These are phyloP conservation scores for Pseudocercospora musae DNA, from an alignment of 2,329 filamentous ascomycete genomes.

Conservation along the genomic window DNA sequence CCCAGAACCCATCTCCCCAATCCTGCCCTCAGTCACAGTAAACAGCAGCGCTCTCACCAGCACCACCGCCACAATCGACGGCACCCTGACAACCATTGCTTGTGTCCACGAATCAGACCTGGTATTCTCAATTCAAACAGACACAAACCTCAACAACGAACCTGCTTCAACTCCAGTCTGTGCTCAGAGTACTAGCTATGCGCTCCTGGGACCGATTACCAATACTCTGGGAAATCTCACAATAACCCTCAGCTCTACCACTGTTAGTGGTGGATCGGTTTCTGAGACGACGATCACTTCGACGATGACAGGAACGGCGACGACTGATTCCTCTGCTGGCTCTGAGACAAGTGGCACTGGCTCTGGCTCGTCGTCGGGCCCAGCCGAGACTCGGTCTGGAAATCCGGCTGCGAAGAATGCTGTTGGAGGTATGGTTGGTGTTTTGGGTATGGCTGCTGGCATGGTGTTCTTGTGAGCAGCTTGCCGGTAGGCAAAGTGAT, in stretches of 20 bases:
- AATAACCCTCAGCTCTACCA: neutral
- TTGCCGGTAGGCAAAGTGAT: neutral
- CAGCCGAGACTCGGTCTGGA: conserved; percentile 1
- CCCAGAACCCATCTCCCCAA: conserved; percentile 6
- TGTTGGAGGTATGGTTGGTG: conserved; percentile 5
- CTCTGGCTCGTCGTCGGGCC: neutral
- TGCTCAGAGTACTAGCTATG: neutral
- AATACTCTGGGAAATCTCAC: neutral
- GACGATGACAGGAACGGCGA: neutral
- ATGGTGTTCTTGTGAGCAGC: conserved; percentile 4
- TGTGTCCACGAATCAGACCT: conserved; percentile 13
- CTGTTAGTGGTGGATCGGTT: neutral
- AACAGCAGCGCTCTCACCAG: conserved; percentile 3
- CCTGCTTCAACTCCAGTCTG: conserved; percentile 13
- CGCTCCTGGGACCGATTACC: neutral
- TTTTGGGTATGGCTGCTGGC: conserved; percentile 8
- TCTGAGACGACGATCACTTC: neutral
- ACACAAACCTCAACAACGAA: conserved; percentile 15
- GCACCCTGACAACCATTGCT: neutral
- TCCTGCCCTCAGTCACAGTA: conserved; percentile 11
- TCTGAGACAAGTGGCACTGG: conserved; percentile 1
- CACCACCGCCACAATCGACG: neutral
- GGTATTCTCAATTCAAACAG: conserved; percentile 22
- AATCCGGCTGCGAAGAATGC: conserved; percentile 6
- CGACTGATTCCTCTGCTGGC: neutral